These are phyloP conservation scores for Plasmodium reichenowi DNA, from an alignment of 169 alveolate species.

Conservation along the genomic window DNA sequence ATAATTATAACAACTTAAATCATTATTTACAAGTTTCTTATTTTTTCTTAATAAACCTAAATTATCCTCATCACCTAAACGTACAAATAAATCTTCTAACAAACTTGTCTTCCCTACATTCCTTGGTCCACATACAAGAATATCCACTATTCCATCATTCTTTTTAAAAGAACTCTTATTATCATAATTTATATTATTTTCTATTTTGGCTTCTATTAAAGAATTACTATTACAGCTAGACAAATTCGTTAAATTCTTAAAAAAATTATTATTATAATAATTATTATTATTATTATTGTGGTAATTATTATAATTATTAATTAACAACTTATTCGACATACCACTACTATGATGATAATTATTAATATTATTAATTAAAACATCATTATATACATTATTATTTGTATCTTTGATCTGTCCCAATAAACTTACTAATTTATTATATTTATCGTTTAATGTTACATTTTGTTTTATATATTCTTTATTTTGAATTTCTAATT, in stretches of 20 bases:
- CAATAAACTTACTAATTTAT: conserved; percentile 11
- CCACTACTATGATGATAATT: neutral
- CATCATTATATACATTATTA: neutral
- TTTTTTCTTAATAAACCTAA: conserved; percentile 48
- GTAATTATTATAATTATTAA: neutral
- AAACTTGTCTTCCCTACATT: conserved; percentile 77
- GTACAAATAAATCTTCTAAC: conserved; percentile 60
- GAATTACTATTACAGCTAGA: neutral
- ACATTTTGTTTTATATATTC: conserved; percentile 25
- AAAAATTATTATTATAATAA: neutral
- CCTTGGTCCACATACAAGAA: conserved; percentile 77
- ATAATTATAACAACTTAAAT: neutral
- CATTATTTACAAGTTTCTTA: conserved; percentile 20
- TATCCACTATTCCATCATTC: conserved; percentile 47
- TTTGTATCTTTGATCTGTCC: conserved; percentile 19
- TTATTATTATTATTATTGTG: neutral
- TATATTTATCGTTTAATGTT: conserved; percentile 26
- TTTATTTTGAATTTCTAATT: conserved; percentile 31
- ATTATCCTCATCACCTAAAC: conserved; percentile 66
- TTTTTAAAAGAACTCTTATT: conserved; percentile 1
- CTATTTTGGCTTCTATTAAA: neutral
- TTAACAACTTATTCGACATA: neutral
- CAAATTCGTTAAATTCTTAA: neutral
- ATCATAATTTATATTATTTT: neutral
- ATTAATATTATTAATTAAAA: neutral